phyloP scores from a whole-genome alignment of 208 protist species.

The Jaenimonas drosophilae region DNA sequence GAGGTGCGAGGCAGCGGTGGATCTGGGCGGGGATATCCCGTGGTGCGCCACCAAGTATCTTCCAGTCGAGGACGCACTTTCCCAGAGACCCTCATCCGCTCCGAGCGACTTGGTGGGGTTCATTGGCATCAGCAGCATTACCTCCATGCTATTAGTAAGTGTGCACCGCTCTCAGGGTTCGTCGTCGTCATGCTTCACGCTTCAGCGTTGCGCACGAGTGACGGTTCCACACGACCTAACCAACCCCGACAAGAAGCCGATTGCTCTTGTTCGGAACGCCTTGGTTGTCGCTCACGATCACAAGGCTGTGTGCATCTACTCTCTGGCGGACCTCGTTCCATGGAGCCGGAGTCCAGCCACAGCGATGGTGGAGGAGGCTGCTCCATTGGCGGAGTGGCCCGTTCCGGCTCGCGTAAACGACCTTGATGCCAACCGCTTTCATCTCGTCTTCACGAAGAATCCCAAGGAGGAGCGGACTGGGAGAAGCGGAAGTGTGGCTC shows the following conservation, averaged over 20 bases:
- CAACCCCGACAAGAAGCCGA: constrained; percentile 84
- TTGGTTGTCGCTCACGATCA: constrained; percentile 69
- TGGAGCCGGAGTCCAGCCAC: constrained; percentile 6
- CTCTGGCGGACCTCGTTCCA: constrained; percentile 27
- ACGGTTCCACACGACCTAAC: constrained; percentile 35
- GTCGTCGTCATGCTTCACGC: constrained; percentile 2
- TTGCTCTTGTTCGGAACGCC: constrained; percentile 43
- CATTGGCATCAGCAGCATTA: constrained; percentile 61
- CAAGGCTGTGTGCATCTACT: constrained; percentile 40
- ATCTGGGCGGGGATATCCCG: constrained; percentile 61
- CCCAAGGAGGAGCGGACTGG: neutral
- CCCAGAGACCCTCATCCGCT: constrained; percentile 1
- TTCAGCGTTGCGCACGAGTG: constrained; percentile 43
- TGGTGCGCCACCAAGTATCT: constrained; percentile 73
- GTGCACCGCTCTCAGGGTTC: constrained; percentile 15
- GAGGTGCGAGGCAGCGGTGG: constrained; percentile 42
- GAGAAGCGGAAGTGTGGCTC: neutral
- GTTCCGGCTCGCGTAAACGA: constrained; percentile 69
- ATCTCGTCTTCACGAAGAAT: constrained; percentile 30
- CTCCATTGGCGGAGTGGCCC: constrained; percentile 38
- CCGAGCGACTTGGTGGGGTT: constrained; percentile 32
- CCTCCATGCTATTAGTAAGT: constrained; percentile 44
- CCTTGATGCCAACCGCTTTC: constrained; percentile 50
- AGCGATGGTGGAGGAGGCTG: constrained; percentile 8
- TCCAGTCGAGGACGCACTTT: neutral